Base-by-base conservation (phyloP, 306 rosid genomes). In the Prosopis cineraria region DNA sequence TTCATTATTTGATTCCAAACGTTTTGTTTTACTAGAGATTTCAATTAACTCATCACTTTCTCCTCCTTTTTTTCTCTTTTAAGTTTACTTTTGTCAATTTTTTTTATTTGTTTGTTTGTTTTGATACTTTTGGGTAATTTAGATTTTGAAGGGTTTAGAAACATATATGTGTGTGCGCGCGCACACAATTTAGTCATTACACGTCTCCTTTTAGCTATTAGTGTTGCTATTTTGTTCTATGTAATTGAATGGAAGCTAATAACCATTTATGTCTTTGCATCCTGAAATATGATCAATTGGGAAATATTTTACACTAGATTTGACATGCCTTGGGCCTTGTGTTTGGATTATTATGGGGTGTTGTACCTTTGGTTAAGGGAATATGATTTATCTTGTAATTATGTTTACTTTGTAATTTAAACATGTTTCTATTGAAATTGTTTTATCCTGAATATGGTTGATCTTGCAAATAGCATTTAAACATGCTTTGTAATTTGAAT, bases 291-390 rank as follows among this genome's bases (percentile, higher is more conserved):
- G 99, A 96, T 83, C 98, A 96, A 87, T 73, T 96, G 81, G 98
- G 99, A 64, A 98, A 96, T 70, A 94, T 96, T 19, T 89, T 96
- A 88, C 99, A 96, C 82, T 93, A 98, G 99, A 90, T 96, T 81
- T 90, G 99, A 85, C 99, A 96, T 81, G 87, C 41, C 6, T 80
- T 93, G 31, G 98, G 91, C 77, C 88, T 96, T 59, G 64, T 62
- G 14, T 90, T 90, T 58, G 99, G 99, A 66, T 74, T 96, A 36
- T 80, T 93, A 36, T 96, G 97, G 98, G 99, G 99, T 59, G 68
- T 96, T 22, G 82, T 96, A 43, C 99, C 99, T 39, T 82, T 96
- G 82, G 96, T 93, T 41, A 98, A 98, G 34, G 99, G 98, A 81
- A 64, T 93, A 68, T 96, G 99, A 98, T 90, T 95, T 81, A 30